Conservation (phyloP, 176 grass and related monocot genomes). For the Oryza coarctata region DNA sequence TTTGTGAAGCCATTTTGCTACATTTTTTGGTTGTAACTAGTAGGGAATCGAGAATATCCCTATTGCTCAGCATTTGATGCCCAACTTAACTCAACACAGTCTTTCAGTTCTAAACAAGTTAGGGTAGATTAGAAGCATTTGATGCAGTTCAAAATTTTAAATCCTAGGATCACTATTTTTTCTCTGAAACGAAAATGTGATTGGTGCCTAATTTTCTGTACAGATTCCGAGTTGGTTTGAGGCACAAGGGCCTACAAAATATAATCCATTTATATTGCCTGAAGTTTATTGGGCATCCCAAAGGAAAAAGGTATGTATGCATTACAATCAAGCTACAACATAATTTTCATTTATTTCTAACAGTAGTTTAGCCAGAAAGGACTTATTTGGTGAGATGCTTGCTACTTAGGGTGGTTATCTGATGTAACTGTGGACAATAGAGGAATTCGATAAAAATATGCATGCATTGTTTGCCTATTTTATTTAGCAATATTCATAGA, state of each 20-base stretch:
- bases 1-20: background rate
- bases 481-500: constrained; percentile 24
- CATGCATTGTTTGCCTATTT: background rate
- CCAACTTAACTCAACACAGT: too few species aligned
- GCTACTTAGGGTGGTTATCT: background rate
- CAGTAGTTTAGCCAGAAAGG: constrained; percentile 25
- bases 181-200: constrained; percentile 1
- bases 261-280: constrained; percentile 89
- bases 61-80: background rate
- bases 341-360: constrained; percentile 2
- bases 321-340: background rate
- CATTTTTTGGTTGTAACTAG: constrained; percentile 15
- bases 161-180: background rate
- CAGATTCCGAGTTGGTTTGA: constrained; percentile 97
- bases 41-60: background rate
- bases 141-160: background rate
- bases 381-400: constrained; percentile 6
- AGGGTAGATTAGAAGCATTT: too few species aligned
- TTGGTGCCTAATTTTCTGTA: background rate
- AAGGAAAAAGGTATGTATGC: constrained; percentile 69
- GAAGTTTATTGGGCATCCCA: constrained; percentile 88
- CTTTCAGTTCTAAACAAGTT: too few species aligned
- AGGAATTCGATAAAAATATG: background rate
- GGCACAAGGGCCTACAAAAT: constrained; percentile 62
- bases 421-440: background rate